phyloP scores from a whole-genome alignment of 805 yeast species.

The Nakazawaea peltata region DNA sequence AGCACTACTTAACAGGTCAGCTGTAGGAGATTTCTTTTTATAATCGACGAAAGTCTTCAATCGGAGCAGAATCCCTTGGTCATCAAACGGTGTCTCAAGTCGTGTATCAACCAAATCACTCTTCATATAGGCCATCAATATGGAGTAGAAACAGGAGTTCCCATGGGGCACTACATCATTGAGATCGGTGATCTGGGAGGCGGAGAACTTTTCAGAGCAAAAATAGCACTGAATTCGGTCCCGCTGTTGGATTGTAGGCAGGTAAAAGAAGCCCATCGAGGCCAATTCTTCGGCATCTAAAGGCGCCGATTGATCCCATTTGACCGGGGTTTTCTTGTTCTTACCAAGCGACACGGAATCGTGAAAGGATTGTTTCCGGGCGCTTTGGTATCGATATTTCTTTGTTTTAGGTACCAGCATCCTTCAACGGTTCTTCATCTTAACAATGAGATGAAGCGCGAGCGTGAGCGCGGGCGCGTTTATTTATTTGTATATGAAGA shows the following conservation, averaged over 20 bases:
- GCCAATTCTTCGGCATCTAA: conserved; percentile 4
- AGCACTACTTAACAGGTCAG: conserved; percentile 39
- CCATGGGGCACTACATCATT: too few relatives aligned
- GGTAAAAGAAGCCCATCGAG: conserved; percentile 4
- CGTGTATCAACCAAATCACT: neutral
- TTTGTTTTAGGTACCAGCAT: too few relatives aligned
- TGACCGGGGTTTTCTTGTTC: conserved; percentile 1
- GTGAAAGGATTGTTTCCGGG: conserved; percentile 2
- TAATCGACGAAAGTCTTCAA: conserved; percentile 33
- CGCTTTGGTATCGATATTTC: neutral
- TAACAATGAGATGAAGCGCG: too few relatives aligned
- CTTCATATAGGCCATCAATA: neutral
- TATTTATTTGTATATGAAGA: too few relatives aligned
- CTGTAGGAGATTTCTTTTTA: conserved; percentile 37
- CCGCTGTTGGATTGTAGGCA: conserved; percentile 4
- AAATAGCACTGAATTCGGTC: conserved; percentile 6
- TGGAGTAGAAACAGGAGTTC: neutral
- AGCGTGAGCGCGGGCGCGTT: too few relatives aligned
- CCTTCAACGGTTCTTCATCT: too few relatives aligned
- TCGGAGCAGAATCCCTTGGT: conserved; percentile 25
- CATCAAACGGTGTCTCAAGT: conserved; percentile 27
- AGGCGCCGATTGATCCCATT: conserved; percentile 1
- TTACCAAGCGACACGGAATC: conserved; percentile 5
- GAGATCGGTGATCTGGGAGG: neutral
- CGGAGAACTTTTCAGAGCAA: conserved; percentile 4